phyloP scores from a whole-genome alignment of 805 yeast genomes.

The Torulaspora quercuum region DNA sequence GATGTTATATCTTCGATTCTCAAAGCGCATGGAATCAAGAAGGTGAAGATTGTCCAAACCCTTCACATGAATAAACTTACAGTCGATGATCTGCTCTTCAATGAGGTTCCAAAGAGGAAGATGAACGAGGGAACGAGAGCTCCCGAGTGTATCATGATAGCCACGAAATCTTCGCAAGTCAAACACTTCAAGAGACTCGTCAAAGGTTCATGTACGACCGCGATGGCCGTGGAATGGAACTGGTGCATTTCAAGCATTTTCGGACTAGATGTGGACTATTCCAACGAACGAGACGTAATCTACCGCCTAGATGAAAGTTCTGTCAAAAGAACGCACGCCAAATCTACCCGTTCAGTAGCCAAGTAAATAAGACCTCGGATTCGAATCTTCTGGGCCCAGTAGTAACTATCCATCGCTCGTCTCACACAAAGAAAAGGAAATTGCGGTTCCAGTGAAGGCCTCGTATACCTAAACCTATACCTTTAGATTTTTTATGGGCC shows the following conservation, averaged over 20 bases:
- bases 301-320: slow-evolving; percentile 2
- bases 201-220: slow-evolving; percentile 11
- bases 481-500: too few relatives aligned
- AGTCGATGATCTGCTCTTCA: slow-evolving; percentile 17
- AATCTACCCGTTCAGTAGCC: too few relatives aligned
- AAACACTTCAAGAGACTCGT: slow-evolving; percentile 25
- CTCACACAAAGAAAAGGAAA: too few relatives aligned
- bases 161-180: slow-evolving; percentile 31
- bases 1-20: slow-evolving; percentile 28
- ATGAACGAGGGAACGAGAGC: slow-evolving; percentile 1
- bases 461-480: too few relatives aligned
- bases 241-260: slow-evolving; percentile 35
- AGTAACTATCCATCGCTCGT: too few relatives aligned
- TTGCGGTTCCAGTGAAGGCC: too few relatives aligned
- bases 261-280: slow-evolving; percentile 19
- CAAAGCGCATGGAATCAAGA: slow-evolving; percentile 28
- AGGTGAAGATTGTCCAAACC: slow-evolving; percentile 20
- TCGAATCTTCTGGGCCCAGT: too few relatives aligned
- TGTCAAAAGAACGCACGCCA: too few relatives aligned
- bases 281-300: slow-evolving; percentile 9
- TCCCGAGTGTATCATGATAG: slow-evolving; percentile 27
- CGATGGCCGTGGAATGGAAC: slow-evolving; percentile 35
- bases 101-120: slow-evolving; percentile 7
- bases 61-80: slow-evolving; percentile 19
- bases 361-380: too few relatives aligned